Conservation (phyloP, 2,329 filamentous ascomycete species). For the Orbilia quercus region DNA sequence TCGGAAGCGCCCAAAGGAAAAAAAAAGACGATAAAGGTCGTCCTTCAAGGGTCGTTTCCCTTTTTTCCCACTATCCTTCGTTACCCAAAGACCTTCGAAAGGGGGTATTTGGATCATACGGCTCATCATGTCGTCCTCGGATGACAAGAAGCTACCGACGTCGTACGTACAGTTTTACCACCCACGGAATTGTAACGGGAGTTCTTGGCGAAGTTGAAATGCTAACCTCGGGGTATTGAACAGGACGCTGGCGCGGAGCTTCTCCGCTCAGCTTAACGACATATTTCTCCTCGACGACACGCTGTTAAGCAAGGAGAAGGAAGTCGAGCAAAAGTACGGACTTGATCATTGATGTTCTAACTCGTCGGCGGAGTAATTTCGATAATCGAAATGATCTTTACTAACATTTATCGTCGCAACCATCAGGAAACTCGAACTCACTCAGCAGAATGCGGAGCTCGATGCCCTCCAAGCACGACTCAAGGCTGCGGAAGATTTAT, state of each 20-base stretch:
- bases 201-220: slow-evolving; percentile 33
- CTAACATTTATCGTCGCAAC: slow-evolving; percentile 8
- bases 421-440: slow-evolving; percentile 59
- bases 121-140: slow-evolving; percentile 53
- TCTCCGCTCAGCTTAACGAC: slow-evolving; percentile 60
- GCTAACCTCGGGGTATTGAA: slow-evolving; percentile 25
- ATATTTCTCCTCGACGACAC: slow-evolving; percentile 59
- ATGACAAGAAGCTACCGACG: slow-evolving; percentile 55
- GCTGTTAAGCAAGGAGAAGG: slow-evolving; percentile 57
- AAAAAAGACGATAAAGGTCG: slow-evolving; percentile 27
- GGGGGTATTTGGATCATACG: slow-evolving; percentile 45
- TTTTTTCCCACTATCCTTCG: slow-evolving; percentile 26
- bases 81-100: slow-evolving; percentile 50
- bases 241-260: slow-evolving; percentile 60
- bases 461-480: slow-evolving; percentile 59
- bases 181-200: slow-evolving; percentile 10
- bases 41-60: slow-evolving; percentile 26
- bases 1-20: slow-evolving; percentile 14
- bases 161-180: slow-evolving; percentile 45
- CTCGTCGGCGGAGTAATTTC: background rate
- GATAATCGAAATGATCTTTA: background rate
- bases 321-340: slow-evolving; percentile 59
- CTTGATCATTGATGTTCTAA: slow-evolving; percentile 12
- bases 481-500: slow-evolving; percentile 58
- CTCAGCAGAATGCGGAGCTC: slow-evolving; percentile 59